Percentiles rank a stretch among this genome's conserved stretches.
These are phyloP conservation scores for Vararia minispora DNA, from an alignment of 768 basidiomycete genomes.

Conservation along the genomic window DNA sequence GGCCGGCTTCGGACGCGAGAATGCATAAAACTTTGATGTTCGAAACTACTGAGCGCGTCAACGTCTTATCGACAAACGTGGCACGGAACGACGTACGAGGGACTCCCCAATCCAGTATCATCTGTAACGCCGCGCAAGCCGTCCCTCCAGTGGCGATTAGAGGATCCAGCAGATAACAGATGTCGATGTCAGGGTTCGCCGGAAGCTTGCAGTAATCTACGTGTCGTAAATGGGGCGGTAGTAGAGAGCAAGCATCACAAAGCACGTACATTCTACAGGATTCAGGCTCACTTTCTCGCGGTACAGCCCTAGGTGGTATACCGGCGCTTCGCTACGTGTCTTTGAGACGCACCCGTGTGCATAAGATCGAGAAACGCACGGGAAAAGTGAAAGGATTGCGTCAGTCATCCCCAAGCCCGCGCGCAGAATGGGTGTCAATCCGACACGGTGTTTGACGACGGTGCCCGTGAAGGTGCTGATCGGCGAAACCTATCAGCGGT, in stretches of 20 bases:
- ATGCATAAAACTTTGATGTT: constrained; percentile 78
- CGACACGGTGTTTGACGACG: constrained; percentile 64
- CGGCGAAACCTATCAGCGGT: constrained; percentile 47
- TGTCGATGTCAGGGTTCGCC: constrained; percentile 59
- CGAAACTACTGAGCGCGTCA: constrained; percentile 27
- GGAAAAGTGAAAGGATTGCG: constrained; percentile 75
- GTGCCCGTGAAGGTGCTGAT: constrained; percentile 72
- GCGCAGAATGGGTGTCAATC: constrained; percentile 83
- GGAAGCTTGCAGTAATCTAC: constrained; percentile 89
- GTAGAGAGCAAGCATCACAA: not conserved
- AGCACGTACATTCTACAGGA: constrained; percentile 75
- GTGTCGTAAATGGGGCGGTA: not conserved
- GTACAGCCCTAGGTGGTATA: constrained; percentile 86
- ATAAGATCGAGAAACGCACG: constrained; percentile 34
- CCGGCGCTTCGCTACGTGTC: constrained; percentile 53
- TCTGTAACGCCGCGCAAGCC: constrained; percentile 74
- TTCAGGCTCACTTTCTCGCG: constrained; percentile 80
- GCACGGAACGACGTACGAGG: constrained; percentile 32
- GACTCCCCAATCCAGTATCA: constrained; percentile 81
- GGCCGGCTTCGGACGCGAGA: constrained; percentile 66
- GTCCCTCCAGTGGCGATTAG: constrained; percentile 93
- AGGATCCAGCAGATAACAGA: constrained; percentile 84
- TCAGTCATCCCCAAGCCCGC: constrained; percentile 93
- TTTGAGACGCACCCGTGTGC: not conserved
- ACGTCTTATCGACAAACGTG: not conserved